phyloP scores from a whole-genome alignment of 768 basidiomycete species.

The Suillus ampliporus region DNA sequence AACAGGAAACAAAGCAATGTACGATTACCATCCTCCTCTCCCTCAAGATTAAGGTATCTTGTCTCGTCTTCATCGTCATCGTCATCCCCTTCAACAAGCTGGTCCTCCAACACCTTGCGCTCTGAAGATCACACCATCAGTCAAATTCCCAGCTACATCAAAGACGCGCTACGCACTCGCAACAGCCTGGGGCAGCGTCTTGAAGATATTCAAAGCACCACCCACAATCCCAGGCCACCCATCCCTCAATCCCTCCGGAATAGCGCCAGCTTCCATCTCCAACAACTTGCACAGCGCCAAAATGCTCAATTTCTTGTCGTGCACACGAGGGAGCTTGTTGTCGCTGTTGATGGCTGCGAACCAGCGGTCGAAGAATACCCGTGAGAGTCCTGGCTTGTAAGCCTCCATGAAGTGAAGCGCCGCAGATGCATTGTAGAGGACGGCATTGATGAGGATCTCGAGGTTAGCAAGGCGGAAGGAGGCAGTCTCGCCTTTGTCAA shows the following conservation, averaged over 20 bases:
- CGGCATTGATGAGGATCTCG: constrained; percentile 80
- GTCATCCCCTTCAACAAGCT: constrained; percentile 46
- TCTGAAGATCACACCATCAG: constrained; percentile 40
- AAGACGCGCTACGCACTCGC: constrained; percentile 54
- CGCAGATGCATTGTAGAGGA: constrained; percentile 83
- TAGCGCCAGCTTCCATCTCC: constrained; percentile 62
- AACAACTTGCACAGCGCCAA: constrained; percentile 77
- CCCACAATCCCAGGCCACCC: constrained; percentile 81
- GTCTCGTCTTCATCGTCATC: constrained; percentile 57
- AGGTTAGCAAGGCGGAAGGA: constrained; percentile 78
- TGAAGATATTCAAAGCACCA: constrained; percentile 75
- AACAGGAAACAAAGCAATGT: neutral
- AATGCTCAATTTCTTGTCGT: constrained; percentile 88
- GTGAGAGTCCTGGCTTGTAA: constrained; percentile 60
- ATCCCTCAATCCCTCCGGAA: constrained; percentile 65
- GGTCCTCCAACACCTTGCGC: constrained; percentile 65
- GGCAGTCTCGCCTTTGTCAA: constrained; percentile 67
- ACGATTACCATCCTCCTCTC: constrained; percentile 61
- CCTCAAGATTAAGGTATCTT: constrained; percentile 63
- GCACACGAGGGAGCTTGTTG: constrained; percentile 75
- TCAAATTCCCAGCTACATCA: neutral
- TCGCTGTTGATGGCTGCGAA: constrained; percentile 71
- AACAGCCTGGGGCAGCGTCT: constrained; percentile 77
- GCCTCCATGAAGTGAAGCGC: constrained; percentile 78
- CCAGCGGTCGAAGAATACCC: constrained; percentile 86